Conservation (phyloP, 2,329 filamentous ascomycete genomes). For the Neocatenulostroma microsporum region DNA sequence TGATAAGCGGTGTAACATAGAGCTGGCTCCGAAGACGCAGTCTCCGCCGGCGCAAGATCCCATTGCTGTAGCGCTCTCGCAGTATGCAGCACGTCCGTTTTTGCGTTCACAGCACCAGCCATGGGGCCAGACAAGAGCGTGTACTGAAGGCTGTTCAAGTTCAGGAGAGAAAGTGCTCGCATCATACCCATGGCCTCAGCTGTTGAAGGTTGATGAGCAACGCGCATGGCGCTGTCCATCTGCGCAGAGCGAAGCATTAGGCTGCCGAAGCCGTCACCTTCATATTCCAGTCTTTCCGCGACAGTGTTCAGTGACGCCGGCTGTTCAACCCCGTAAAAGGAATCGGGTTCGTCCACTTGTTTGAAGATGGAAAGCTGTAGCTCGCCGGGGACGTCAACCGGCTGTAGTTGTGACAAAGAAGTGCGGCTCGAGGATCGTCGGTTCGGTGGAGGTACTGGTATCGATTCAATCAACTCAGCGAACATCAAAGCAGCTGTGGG, state of each 20-base stretch:
- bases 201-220: conserved; percentile 42
- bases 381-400: conserved; percentile 47
- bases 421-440: conserved; percentile 19
- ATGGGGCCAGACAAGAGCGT: conserved; percentile 50
- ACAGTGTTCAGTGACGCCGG: conserved; percentile 68
- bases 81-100: conserved; percentile 68
- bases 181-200: conserved; percentile 63
- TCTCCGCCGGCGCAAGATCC: conserved; percentile 70
- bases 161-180: conserved; percentile 68
- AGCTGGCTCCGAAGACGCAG: conserved; percentile 24
- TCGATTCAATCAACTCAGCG: conserved; percentile 56
- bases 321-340: conserved; percentile 86
- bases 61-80: conserved; percentile 81
- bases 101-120: conserved; percentile 39
- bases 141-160: conserved; percentile 77
- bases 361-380: conserved; percentile 77
- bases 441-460: conserved; percentile 10
- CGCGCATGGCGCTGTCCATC: conserved; percentile 74
- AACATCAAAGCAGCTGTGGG: conserved; percentile 80
- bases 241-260: conserved; percentile 85
- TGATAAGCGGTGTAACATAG: conserved; percentile 66
- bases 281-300: conserved; percentile 76
- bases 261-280: conserved; percentile 77
- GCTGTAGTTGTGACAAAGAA: conserved; percentile 28
- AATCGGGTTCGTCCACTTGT: conserved; percentile 90